Evolutionary conservation across 331 rosid species (phyloP), one percentile per base, ranked within the genome.

Genomic region (Quercus tomentella): DNA sequence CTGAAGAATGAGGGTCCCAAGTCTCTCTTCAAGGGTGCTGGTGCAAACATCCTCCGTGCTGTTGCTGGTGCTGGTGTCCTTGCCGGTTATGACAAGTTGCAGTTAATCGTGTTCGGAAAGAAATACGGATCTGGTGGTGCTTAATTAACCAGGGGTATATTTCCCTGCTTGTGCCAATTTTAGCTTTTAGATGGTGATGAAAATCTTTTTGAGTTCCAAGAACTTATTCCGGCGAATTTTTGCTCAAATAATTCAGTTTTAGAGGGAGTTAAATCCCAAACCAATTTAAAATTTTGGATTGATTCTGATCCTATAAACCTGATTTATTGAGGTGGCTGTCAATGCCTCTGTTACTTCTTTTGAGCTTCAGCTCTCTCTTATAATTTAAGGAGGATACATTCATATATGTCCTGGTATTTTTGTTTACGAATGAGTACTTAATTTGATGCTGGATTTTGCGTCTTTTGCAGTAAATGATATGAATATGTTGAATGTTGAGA

Each of bases 11-110:
- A 92, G 85, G 98, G 98, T 55, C 62, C 90, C 41, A 95, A 91
- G 92, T 92, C 98, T 57, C 87, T 95, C 77, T 95, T 95, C 63
- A 95, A 95, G 96, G 98, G 98, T 72, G 98, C 96, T 28, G 97
- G 97, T 73, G 98, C 98, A 2, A 95, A 92, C 89, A 92, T 92
- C 75, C 96, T 95, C 21, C 97, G 96, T 77, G 97, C 97, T 0
- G 88, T 95, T 11, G 97, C 97, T 0, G 98, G 98, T 51, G 98
- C 98, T 74, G 98, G 98, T 84, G 98, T 95, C 73, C 98, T 95
- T 1, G 91, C 98, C 0, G 97, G 98, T 43, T 95, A 95, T 2
- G 98, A 95, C 82, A 95, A 95, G 90, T 67, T 92, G 21, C 97
- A 95, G 97, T 85, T 91, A 58, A 1, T 95, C 0, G 77, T 95